Conservation (phyloP, 2,329 filamentous ascomycete species). For the Ophiostoma novo-ulmi region DNA sequence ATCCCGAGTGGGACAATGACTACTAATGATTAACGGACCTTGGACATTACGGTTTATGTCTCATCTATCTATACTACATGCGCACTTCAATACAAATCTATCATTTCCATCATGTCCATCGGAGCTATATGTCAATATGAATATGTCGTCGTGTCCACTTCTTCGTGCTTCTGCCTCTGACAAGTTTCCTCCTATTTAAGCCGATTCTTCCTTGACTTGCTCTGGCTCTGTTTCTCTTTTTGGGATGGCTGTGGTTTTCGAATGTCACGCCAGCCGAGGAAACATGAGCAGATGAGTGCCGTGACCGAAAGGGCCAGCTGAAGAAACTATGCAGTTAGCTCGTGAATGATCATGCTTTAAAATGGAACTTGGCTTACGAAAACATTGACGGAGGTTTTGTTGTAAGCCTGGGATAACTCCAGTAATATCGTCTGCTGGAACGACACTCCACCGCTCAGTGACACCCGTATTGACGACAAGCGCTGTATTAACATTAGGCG, state of each 20-base stretch:
- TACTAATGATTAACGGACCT: slow-evolving; percentile 6
- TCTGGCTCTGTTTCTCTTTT: not conserved
- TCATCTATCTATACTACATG: not conserved
- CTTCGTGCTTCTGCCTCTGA: not conserved
- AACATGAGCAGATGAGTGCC: not conserved
- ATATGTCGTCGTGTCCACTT: not conserved
- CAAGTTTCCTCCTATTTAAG: not conserved
- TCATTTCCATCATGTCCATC: not conserved
- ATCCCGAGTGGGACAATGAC: not conserved
- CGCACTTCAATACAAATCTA: not conserved
- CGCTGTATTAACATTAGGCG: not conserved
- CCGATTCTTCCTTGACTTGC: not conserved
- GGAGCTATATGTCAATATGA: not conserved
- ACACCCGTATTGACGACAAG: not conserved
- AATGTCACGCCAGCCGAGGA: not conserved
- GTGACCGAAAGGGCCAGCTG: not conserved
- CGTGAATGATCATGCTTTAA: not conserved
- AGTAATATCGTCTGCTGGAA: not conserved
- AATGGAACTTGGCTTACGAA: not conserved
- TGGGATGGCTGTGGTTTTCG: not conserved
- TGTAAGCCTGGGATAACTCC: not conserved
- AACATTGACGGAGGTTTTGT: not conserved
- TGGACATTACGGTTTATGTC: not conserved
- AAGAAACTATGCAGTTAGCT: not conserved
- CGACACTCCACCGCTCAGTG: not conserved